These are phyloP conservation scores for Scheffersomyces segobiensis DNA, from an alignment of 1,139 yeast genomes.

Conservation along the genomic window DNA sequence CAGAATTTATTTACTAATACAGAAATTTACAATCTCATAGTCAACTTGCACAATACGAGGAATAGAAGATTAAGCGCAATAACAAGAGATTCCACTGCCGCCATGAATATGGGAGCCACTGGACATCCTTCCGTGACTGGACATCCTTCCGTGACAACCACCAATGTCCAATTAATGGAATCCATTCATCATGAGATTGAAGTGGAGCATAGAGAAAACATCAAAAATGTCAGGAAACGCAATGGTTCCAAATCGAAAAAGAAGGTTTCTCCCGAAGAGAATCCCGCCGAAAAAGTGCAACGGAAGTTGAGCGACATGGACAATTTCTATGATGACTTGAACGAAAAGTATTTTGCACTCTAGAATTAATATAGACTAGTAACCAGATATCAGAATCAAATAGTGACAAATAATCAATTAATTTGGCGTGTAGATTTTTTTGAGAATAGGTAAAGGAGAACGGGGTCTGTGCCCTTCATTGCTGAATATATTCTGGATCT, in stretches of 20 bases:
- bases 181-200: background rate
- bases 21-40: conserved; percentile 3
- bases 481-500: too few relatives aligned
- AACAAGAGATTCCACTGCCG: background rate
- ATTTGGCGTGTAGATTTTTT: too few relatives aligned
- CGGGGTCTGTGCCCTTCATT: too few relatives aligned
- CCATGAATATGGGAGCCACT: background rate
- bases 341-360: conserved; percentile 7
- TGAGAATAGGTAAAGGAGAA: too few relatives aligned
- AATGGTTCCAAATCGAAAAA: background rate
- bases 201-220: background rate
- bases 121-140: too few relatives aligned
- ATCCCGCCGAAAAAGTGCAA: background rate
- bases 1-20: conserved; percentile 5
- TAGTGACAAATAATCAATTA: too few relatives aligned
- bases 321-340: conserved; percentile 22
- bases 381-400: too few relatives aligned
- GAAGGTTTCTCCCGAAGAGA: background rate
- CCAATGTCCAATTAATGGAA: background rate
- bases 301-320: conserved; percentile 3
- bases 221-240: background rate
- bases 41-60: conserved; percentile 6
- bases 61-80: background rate
- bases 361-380: background rate
- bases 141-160: background rate